Conservation (phyloP, 495 filamentous ascomycete species). For the Amorphotheca resinae region DNA sequence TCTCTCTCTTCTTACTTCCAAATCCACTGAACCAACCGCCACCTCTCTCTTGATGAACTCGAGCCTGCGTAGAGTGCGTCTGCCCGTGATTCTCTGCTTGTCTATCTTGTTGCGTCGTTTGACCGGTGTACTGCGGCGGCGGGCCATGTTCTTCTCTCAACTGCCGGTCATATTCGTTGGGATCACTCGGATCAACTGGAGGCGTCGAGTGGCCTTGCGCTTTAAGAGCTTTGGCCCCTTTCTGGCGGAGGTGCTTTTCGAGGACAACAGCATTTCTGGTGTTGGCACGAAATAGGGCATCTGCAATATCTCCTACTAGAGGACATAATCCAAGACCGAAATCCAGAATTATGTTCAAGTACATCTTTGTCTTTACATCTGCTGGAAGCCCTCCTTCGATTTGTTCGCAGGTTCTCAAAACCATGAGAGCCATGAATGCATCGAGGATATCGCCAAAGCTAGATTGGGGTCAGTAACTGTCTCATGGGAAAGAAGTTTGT, state of each 20-base stretch:
- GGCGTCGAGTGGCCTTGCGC: constrained; percentile 20
- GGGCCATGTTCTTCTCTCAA: constrained; percentile 12
- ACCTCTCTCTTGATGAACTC: constrained; percentile 11
- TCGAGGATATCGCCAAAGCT: constrained; percentile 71
- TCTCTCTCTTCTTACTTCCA: constrained; percentile 25
- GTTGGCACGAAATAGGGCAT: constrained; percentile 44
- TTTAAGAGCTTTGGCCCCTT: constrained; percentile 36
- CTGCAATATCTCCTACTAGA: constrained; percentile 61
- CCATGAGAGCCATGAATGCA: constrained; percentile 51
- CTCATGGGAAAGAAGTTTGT: background rate
- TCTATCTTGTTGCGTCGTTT: constrained; percentile 3
- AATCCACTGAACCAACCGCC: constrained; percentile 26
- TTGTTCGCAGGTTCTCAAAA: constrained; percentile 51
- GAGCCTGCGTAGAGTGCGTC: constrained; percentile 8
- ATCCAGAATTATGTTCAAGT: constrained; percentile 65
- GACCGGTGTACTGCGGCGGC: constrained; percentile 12
- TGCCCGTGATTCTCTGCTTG: constrained; percentile 1
- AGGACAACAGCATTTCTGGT: constrained; percentile 64
- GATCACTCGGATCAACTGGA: constrained; percentile 28
- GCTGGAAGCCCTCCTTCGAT: constrained; percentile 60
- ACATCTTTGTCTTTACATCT: constrained; percentile 48
- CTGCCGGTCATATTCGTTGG: constrained; percentile 27
- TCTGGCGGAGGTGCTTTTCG: constrained; percentile 55
- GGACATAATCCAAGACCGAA: constrained; percentile 75
- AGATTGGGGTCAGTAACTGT: constrained; percentile 1